A percentile compares a stretch with the other conserved stretches of the same genome.
phyloP scores from a whole-genome alignment of 768 basidiomycete species.

The Sporobolomyces roseus region DNA sequence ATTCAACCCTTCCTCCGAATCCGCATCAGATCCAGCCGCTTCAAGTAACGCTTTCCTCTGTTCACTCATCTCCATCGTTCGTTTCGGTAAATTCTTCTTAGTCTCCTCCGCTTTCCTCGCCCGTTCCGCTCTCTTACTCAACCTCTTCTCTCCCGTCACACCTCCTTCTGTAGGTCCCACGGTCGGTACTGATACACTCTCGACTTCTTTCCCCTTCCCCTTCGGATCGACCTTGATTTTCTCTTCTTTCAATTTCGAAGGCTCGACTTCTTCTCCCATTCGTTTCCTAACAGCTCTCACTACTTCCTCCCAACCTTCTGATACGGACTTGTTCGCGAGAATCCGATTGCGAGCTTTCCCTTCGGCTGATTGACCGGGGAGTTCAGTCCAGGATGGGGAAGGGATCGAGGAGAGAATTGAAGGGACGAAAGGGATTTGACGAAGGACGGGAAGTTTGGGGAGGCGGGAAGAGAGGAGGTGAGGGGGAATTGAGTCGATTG shows the following conservation, averaged over 20 bases:
- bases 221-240: not conserved
- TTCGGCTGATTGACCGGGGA: constrained; percentile 11
- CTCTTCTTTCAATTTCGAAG: not conserved
- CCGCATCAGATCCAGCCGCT: too few relatives aligned
- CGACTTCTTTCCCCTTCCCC: not conserved
- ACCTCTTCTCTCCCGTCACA: constrained; percentile 11
- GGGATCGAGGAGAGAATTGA: constrained; percentile 26
- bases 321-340: constrained; percentile 39
- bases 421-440: constrained; percentile 17
- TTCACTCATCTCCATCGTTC: constrained; percentile 12
- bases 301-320: constrained; percentile 39
- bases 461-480: constrained; percentile 33
- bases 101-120: not conserved
- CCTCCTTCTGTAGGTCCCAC: not conserved
- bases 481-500: constrained; percentile 23
- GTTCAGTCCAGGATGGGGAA: not conserved
- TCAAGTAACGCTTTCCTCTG: constrained; percentile 13
- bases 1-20: not conserved
- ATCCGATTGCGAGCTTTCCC: constrained; percentile 42
- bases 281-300: constrained; percentile 24
- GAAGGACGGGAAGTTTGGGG: constrained; percentile 30
- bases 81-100: constrained; percentile 18
- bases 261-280: constrained; percentile 29
- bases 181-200: not conserved
- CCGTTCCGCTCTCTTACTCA: constrained; percentile 7